A percentile compares a stretch with the other conserved stretches of the same genome.
Conservation (phyloP, 2,329 filamentous ascomycete genomes). For the Colletotrichum magnum region DNA sequence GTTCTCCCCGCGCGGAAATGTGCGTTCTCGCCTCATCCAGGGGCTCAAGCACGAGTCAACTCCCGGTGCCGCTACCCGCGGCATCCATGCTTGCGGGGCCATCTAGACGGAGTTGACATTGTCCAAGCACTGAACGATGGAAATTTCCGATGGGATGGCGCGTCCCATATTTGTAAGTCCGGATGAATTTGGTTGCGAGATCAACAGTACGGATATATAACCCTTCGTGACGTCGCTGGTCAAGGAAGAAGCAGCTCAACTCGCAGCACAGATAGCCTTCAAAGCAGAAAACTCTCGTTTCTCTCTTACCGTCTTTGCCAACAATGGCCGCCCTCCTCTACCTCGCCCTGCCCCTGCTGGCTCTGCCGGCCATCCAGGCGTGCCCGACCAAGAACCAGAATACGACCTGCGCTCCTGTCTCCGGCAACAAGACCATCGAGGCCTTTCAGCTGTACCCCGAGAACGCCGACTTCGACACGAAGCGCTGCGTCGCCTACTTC, state of each 20-base stretch:
- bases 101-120: background rate
- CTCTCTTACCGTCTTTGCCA: background rate
- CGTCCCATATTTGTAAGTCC: background rate
- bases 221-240: background rate
- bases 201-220: background rate
- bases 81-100: conserved; percentile 19
- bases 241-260: background rate
- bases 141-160: background rate
- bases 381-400: conserved; percentile 19
- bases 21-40: background rate
- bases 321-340: conserved; percentile 8
- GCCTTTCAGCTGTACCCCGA: conserved; percentile 43
- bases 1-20: too few species aligned
- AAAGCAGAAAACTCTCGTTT: background rate
- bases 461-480: conserved; percentile 42
- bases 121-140: background rate
- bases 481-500: conserved; percentile 42
- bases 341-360: conserved; percentile 18
- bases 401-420: conserved; percentile 6
- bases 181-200: background rate
- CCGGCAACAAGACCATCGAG: conserved; percentile 31
- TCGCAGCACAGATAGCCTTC: too few species aligned
- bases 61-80: background rate
- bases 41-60: conserved; percentile 22
- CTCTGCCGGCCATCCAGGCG: conserved; percentile 21